Base-by-base conservation (phyloP, 2,329 filamentous ascomycete species). In the Sarocladiaceae sp. region DNA sequence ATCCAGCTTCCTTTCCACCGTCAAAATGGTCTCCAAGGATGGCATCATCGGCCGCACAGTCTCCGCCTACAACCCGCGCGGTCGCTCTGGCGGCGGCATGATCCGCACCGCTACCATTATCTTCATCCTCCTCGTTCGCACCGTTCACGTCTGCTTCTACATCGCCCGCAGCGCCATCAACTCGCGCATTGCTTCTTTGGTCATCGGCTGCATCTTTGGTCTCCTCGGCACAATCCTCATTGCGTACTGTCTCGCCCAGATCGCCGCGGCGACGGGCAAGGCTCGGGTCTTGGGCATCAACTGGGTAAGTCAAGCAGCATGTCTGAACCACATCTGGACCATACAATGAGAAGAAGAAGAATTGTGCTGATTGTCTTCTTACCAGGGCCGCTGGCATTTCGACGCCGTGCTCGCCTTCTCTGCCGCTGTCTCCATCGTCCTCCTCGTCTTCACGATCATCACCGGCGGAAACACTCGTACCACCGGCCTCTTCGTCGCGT, bases 21-120 rank as follows among this genome's bases (percentile, higher is more conserved):
- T n/a, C 34, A 39, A 11, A n/a, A 39, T 39, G 19, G 23, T 39
- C 34, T 19, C 20, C 34, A 39, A 39, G 16, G 20, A 39, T 39
- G 34, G 34, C 20, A n/a, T 39, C 34, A 13, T 39, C 34, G 21
- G 34, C 34, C 11, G 9, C 34, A 39, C 34, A 12, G 5, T 39
- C 20, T 19, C 34, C 4, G 34, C 34, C 19, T 39, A 39, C 21
- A 26, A 39, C 34, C 34, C 34, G 19, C 34, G 34, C 5, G 34
- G 34, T 39, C 34, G 34, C 21, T 39, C 34, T 15, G 21, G 9
- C 9, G 34, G 34, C 34, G 34, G 21, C 34, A 39, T 24, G 4
- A 19, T 39, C 4, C 34, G 34, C 19, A 21, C 26, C 3, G 19
- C n/a, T 21, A 26, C 21, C 34, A 39, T 39, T 19, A 23, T 39